Base-by-base conservation (phyloP, 306 rosid genomes). In the Malus fusca region DNA sequence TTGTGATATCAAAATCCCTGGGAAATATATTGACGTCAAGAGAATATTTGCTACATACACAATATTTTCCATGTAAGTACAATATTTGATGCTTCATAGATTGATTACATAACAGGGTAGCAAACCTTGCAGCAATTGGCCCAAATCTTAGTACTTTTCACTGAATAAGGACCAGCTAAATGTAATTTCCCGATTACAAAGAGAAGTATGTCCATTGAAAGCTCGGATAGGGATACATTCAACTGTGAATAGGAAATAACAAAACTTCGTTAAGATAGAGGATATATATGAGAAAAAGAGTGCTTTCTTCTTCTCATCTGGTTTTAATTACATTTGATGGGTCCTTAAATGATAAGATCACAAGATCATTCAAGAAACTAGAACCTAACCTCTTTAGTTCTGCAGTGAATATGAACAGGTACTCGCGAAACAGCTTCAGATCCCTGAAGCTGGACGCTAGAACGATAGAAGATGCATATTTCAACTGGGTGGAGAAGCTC, bases 91-190 rank as follows among this genome's bases (percentile, higher is more conserved):
- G 66, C 31, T 66, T 48, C 77, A 63, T 77, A 62, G 15, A 52
- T 14, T 30, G 60, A 55, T 30, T n/a, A 37, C 31, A 46, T 48
- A 74, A 42, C 68, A 73, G 37, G 74, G 28, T 72, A 76, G 72
- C 85, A 70, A 78, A 94, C 98, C 98, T 90, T 92, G 96, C 96
- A 92, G 85, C 90, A 85, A 81, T 94, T 90, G 73, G 87, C 89
- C 79, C 86, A 81, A 81, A 88, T 75, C 82, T 81, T 81, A 68
- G 89, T 84, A 84, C 87, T 87, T 79, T 73, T 91, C 83, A 94
- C 84, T 33, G 86, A 87, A 79, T 81, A 94, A 82, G 98, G 98
- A 79, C 98, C 97, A 62, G 97, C 89, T 77, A 94, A 74, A 77
- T 88, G 71, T 83, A 94, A 70, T 78, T 85, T 87, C 79, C 97